These are phyloP conservation scores for Quercus lobata DNA, from an alignment of 331 rosid species.

Conservation along the genomic window DNA sequence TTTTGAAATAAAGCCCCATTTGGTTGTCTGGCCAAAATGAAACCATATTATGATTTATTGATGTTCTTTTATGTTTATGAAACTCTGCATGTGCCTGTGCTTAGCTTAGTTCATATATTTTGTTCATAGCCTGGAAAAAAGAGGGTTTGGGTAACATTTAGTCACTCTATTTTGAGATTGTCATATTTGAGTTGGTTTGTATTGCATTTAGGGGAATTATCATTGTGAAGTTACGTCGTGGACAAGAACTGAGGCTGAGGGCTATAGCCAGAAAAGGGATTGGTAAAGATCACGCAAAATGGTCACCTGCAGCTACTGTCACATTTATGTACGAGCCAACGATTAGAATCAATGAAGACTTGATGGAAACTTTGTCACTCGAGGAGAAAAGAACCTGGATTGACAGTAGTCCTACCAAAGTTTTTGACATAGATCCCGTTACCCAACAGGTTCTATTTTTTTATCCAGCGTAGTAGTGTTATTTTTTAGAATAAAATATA, in stretches of 20 bases:
- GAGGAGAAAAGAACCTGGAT: constrained; percentile 83
- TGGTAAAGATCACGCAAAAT: constrained; percentile 97
- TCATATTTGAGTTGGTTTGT: not conserved
- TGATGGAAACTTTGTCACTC: constrained; percentile 75
- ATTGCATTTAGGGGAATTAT: constrained; percentile 69
- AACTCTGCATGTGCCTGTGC: too few species aligned
- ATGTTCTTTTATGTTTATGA: too few species aligned
- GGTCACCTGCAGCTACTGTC: constrained; percentile 98
- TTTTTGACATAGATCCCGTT: constrained; percentile 65
- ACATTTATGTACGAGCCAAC: constrained; percentile 95
- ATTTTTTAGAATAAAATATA: not conserved
- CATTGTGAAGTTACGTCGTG: constrained; percentile 83
- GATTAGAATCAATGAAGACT: constrained; percentile 80
- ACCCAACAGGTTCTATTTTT: constrained; percentile 65
- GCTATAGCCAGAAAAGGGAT: constrained; percentile 97
- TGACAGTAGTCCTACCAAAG: constrained; percentile 88
- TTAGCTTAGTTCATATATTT: too few species aligned
- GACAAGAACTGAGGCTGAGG: constrained; percentile 92
- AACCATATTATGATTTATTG: not conserved
- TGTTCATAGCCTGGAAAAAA: too few species aligned
- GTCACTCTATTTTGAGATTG: not conserved
- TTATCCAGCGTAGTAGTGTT: not conserved
- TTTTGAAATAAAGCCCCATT: too few species aligned
- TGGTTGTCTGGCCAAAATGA: not conserved
- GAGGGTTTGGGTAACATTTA: too few species aligned